phyloP scores from a whole-genome alignment of 306 rosid species.

The Leucaena leucocephala region DNA sequence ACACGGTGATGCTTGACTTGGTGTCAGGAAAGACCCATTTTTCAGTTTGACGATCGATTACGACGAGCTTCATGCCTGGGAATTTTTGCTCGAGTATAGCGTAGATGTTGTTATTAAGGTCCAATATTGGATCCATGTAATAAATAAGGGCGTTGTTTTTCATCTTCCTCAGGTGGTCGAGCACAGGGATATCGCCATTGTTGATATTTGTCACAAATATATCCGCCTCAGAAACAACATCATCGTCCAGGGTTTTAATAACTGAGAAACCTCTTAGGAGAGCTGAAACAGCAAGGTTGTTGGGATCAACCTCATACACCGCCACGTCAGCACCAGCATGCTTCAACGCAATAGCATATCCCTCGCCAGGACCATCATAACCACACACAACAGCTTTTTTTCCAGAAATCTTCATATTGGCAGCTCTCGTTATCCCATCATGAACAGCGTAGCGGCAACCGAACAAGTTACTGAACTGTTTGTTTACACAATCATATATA shows the following conservation, averaged over 20 bases:
- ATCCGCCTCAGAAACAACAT: constrained; percentile 58
- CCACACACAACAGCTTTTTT: constrained; percentile 85
- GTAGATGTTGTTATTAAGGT: too few species aligned
- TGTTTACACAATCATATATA: constrained; percentile 36
- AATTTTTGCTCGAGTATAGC: constrained; percentile 63
- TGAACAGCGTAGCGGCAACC: constrained; percentile 99
- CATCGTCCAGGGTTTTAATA: constrained; percentile 57
- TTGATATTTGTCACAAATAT: constrained; percentile 87
- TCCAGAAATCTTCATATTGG: constrained; percentile 94
- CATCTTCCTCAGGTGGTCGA: too few species aligned
- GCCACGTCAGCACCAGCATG: constrained; percentile 91
- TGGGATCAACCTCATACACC: constrained; percentile 86
- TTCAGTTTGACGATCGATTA: constrained; percentile 88
- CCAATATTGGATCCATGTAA: constrained; percentile 92
- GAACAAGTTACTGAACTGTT: constrained; percentile 85
- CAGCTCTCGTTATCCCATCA: constrained; percentile 92
- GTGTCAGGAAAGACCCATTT: constrained; percentile 94
- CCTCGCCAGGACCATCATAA: constrained; percentile 95
- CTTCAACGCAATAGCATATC: constrained; percentile 91
- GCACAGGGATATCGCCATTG: constrained; percentile 96
- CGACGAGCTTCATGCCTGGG: constrained; percentile 76
- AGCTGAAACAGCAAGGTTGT: constrained; percentile 95
- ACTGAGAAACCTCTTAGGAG: constrained; percentile 85
- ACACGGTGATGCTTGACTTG: constrained; percentile 59
- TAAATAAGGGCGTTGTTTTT: constrained; percentile 92